phyloP scores from a whole-genome alignment of 2,329 filamentous ascomycete species.

The Penicillium expansum region DNA sequence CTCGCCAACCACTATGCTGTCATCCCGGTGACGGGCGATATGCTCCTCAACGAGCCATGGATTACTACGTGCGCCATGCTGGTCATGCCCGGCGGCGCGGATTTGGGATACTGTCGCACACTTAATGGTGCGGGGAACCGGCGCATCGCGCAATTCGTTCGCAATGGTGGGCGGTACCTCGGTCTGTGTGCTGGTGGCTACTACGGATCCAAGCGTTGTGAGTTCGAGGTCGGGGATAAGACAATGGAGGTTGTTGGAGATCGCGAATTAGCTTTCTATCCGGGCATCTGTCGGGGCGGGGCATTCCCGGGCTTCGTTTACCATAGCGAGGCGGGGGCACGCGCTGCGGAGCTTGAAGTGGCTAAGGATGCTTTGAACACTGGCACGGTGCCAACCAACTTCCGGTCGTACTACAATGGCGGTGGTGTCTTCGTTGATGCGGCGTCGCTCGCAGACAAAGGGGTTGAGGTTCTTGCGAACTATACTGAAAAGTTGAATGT shows the following conservation, averaged over 20 bases:
- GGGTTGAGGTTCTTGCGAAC: slow-evolving; percentile 76
- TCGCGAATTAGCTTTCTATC: slow-evolving; percentile 84
- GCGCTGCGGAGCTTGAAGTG: slow-evolving; percentile 66
- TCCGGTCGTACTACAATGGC: slow-evolving; percentile 87
- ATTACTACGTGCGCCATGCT: slow-evolving; percentile 78
- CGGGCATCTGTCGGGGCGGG: slow-evolving; percentile 77
- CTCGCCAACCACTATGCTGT: slow-evolving; percentile 91
- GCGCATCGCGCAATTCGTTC: slow-evolving; percentile 79
- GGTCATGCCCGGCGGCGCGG: slow-evolving; percentile 91
- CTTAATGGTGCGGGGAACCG: slow-evolving; percentile 87
- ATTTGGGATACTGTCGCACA: slow-evolving; percentile 82
- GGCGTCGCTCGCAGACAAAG: slow-evolving; percentile 57
- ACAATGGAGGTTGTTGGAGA: slow-evolving; percentile 80
- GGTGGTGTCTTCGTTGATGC: slow-evolving; percentile 90
- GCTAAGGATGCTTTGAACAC: slow-evolving; percentile 57
- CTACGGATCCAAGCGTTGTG: slow-evolving; percentile 76
- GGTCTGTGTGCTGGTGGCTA: slow-evolving; percentile 95
- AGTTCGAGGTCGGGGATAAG: slow-evolving; percentile 85
- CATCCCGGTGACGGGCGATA: slow-evolving; percentile 73
- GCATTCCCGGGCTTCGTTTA: slow-evolving; percentile 91
- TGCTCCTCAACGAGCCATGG: slow-evolving; percentile 91
- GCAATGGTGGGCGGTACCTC: slow-evolving; percentile 78
- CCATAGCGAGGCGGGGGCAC: slow-evolving; percentile 78
- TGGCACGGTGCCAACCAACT: slow-evolving; percentile 57
- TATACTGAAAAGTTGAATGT: slow-evolving; percentile 75